These are phyloP conservation scores for Daedaleopsis nitida DNA, from an alignment of 768 basidiomycete genomes.

Conservation along the genomic window DNA sequence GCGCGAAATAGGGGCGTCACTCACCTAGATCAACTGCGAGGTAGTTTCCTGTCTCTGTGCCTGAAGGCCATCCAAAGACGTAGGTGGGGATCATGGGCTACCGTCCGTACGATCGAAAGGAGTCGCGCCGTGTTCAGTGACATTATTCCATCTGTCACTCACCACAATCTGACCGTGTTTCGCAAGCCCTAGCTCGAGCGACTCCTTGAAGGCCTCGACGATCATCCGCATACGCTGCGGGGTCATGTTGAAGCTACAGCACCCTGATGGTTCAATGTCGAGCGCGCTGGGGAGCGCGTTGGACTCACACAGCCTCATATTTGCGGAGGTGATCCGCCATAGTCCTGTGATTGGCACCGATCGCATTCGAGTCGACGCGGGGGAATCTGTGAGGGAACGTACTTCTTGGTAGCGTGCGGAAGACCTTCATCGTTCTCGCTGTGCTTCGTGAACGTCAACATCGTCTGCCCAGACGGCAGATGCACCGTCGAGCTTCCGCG, in stretches of 20 bases:
- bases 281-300: conserved; percentile 1
- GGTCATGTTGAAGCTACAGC: conserved; percentile 74
- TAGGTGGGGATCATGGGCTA: conserved; percentile 97
- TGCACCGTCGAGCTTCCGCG: conserved; percentile 77
- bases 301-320: conserved; percentile 80
- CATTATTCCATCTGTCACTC: conserved; percentile 37
- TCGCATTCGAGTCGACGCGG: conserved; percentile 19
- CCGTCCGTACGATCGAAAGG: not conserved
- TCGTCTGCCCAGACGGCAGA: conserved; percentile 73
- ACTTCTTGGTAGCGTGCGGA: conserved; percentile 95
- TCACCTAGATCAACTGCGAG: conserved; percentile 88
- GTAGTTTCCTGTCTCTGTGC: conserved; percentile 85
- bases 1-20: conserved; percentile 26
- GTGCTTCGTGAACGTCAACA: conserved; percentile 78
- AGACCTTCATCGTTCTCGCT: conserved; percentile 79
- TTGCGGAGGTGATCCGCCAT: conserved; percentile 94
- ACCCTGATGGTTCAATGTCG: not conserved
- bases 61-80: conserved; percentile 95
- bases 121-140: not conserved
- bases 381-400: conserved; percentile 28
- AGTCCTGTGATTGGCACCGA: conserved; percentile 52
- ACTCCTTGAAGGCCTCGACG: conserved; percentile 93
- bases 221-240: conserved; percentile 96
- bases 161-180: conserved; percentile 88
- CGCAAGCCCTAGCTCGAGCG: conserved; percentile 82